Conservation (phyloP, 164 flowering plant genomes). For the Liquidambar formosana region DNA sequence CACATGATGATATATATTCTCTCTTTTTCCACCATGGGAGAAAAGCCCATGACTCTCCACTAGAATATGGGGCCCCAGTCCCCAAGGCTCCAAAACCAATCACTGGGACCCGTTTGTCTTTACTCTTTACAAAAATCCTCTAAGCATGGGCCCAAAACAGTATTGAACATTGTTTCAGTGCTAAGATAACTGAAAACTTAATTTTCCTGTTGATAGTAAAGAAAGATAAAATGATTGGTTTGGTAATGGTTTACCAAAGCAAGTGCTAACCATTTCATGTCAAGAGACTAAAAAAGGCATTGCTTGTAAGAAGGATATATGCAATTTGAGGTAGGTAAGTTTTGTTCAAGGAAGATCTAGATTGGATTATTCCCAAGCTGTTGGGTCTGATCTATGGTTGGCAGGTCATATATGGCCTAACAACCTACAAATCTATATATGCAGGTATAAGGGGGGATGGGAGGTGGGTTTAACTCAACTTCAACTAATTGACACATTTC, state of each 20-base stretch:
- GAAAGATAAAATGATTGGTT: neutral
- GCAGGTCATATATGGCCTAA: constrained; percentile 16
- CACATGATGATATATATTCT: constrained; percentile 22
- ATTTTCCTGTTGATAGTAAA: neutral
- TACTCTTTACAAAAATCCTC: no score
- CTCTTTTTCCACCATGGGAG: constrained; percentile 19
- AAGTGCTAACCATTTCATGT: no score
- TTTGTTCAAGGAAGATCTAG: constrained; percentile 1
- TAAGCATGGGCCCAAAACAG: constrained; percentile 2
- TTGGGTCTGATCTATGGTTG: constrained; percentile 4
- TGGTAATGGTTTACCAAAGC: neutral
- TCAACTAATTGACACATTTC: constrained; percentile 4
- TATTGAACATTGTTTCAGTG: neutral
- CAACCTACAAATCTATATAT: neutral
- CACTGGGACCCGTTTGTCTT: constrained; percentile 20
- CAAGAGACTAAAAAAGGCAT: no score
- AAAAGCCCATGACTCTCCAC: constrained; percentile 30
- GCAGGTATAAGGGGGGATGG: neutral
- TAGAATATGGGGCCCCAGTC: constrained; percentile 16
- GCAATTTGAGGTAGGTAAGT: neutral
- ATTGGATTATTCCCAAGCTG: neutral
- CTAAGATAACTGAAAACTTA: neutral
- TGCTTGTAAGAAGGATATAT: no score
- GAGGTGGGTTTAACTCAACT: constrained; percentile 8
- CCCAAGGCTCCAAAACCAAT: constrained; percentile 3